Percentiles rank a stretch among this genome's conserved stretches.
phyloP scores from a whole-genome alignment of 805 yeast species.

The Pichia pseudocactophila region DNA sequence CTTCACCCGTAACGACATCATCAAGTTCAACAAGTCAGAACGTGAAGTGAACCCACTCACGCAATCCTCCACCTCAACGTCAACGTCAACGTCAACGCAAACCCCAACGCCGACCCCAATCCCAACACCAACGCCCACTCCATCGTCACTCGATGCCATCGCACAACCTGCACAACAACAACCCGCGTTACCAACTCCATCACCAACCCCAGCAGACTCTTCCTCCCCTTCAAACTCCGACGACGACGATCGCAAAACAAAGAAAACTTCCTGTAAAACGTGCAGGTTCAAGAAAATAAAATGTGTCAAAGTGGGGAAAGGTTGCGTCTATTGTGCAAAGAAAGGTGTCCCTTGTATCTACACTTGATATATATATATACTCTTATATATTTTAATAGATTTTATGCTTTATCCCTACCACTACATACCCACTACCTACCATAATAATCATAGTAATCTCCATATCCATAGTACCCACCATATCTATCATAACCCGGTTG shows the following conservation, averaged over 20 bases:
- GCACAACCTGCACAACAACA: background rate
- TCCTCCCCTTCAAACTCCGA: constrained; percentile 3
- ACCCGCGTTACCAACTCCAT: constrained; percentile 7
- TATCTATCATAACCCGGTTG: background rate
- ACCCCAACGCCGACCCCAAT: too few species aligned
- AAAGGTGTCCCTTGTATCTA: constrained; percentile 32
- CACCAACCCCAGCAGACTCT: constrained; percentile 7
- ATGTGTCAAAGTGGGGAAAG: constrained; percentile 23
- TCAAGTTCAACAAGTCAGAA: constrained; percentile 29
- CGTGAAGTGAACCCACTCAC: background rate
- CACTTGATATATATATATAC: constrained; percentile 35
- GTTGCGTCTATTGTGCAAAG: constrained; percentile 24
- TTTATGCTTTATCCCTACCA: background rate
- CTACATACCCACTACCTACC: background rate
- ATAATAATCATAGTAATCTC: background rate
- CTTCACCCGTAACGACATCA: constrained; percentile 53
- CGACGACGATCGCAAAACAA: constrained; percentile 16
- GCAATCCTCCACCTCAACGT: background rate
- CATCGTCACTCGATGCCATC: background rate
- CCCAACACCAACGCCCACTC: background rate
- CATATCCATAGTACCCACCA: background rate
- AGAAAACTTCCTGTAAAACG: constrained; percentile 27
- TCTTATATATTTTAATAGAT: constrained; percentile 32
- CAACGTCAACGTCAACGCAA: background rate
- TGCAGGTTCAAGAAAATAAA: constrained; percentile 29